A percentile compares a stretch with the other conserved stretches of the same genome.
These are phyloP conservation scores for Saussurea involucrata DNA, from an alignment of 129 eudicot species.

Conservation along the genomic window DNA sequence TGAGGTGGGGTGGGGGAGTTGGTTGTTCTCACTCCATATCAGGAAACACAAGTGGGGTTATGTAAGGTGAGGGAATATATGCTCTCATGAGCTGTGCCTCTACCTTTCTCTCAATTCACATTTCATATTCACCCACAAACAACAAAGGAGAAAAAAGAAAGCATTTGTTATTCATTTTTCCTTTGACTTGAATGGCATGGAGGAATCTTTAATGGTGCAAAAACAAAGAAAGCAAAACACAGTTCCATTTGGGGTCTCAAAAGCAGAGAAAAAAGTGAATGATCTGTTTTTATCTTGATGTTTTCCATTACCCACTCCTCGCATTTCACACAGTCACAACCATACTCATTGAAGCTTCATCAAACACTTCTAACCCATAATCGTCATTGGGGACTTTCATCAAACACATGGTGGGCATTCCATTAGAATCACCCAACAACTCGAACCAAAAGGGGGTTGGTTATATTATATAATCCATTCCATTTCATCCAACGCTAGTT, in stretches of 20 bases:
- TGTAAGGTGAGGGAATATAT: slow-evolving; percentile 85
- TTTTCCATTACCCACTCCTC: slow-evolving; percentile 24
- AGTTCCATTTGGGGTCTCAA: slow-evolving; percentile 63
- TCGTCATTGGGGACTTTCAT: slow-evolving; percentile 3
- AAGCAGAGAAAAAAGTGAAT: slow-evolving; percentile 78
- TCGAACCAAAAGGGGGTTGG: not conserved
- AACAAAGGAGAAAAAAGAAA: slow-evolving; percentile 1
- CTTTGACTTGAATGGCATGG: slow-evolving; percentile 90
- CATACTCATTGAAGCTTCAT: not conserved
- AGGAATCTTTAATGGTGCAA: slow-evolving; percentile 89
- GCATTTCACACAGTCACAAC: slow-evolving; percentile 7
- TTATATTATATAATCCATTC: not conserved
- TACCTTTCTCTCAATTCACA: slow-evolving; percentile 56
- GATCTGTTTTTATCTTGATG: slow-evolving; percentile 82
- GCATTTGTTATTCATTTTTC: slow-evolving; percentile 30
- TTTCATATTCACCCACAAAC: slow-evolving; percentile 35
- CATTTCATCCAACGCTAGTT: not conserved
- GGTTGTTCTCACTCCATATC: slow-evolving; percentile 87
- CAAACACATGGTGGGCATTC: not conserved
- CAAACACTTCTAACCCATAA: not conserved
- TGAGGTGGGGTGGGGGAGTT: slow-evolving; percentile 33
- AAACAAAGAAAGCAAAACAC: slow-evolving; percentile 84
- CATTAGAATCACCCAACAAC: not conserved
- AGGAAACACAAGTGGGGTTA: slow-evolving; percentile 88
- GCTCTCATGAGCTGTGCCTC: slow-evolving; percentile 68